Percentiles rank a stretch among this genome's conserved stretches.
Evolutionary conservation across 2,329 filamentous ascomycete species (phyloP).

Genomic region (Sclerotinia nivalis): DNA sequence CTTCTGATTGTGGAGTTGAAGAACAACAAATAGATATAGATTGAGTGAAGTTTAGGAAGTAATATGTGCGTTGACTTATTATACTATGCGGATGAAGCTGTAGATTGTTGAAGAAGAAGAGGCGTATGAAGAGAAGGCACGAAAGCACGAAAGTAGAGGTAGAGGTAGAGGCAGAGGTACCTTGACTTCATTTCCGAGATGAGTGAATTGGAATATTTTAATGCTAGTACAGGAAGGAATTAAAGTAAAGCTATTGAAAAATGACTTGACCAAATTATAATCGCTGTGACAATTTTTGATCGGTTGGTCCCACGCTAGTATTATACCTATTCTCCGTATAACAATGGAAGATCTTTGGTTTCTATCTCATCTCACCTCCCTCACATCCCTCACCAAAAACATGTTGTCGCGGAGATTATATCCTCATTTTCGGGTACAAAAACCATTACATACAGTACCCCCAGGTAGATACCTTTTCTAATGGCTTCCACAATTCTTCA

Average conservation of each 20-base stretch:
- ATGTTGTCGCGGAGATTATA: background rate
- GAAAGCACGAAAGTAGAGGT: no score
- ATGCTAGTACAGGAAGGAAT: background rate
- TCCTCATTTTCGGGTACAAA: constrained; percentile 7
- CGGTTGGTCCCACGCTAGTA: background rate
- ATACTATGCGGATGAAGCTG: background rate
- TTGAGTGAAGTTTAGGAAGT: background rate
- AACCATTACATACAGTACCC: no score
- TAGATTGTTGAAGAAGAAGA: background rate
- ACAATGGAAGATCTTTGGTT: background rate
- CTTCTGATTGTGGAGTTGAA: background rate
- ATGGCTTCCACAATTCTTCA: background rate
- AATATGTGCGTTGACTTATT: background rate
- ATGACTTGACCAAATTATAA: background rate
- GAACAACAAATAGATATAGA: background rate
- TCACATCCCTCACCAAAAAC: no score
- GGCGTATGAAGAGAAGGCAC: no score
- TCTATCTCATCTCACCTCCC: no score
- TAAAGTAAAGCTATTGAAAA: background rate
- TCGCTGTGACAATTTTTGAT: background rate
- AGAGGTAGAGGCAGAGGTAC: background rate
- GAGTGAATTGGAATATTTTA: background rate
- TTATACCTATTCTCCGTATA: no score
- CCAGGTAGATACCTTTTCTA: no score
- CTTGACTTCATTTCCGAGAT: background rate